These are phyloP conservation scores for Paracamarosporium sp. DNA, from an alignment of 2,329 filamentous ascomycete species.

Conservation along the genomic window DNA sequence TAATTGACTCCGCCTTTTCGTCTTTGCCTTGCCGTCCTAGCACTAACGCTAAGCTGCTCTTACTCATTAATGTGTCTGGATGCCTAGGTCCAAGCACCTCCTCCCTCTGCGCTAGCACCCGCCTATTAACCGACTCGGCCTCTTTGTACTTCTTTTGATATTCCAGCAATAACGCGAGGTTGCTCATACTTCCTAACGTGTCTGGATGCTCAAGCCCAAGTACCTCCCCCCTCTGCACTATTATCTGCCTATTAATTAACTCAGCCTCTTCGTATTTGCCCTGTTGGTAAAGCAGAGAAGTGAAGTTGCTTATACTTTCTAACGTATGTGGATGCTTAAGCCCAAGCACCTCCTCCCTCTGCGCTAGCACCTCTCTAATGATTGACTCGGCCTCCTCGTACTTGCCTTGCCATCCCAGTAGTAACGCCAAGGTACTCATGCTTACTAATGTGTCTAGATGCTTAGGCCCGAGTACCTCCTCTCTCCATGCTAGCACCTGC, in stretches of 20 bases:
- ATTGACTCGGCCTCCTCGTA: too few relatives aligned
- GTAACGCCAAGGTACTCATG: constrained; percentile 11
- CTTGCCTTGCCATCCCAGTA: too few relatives aligned
- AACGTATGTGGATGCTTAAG: too few relatives aligned
- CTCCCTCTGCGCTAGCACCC: neutral
- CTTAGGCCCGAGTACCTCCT: neutral
- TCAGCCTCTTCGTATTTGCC: neutral
- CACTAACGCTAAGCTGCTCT: constrained; percentile 7
- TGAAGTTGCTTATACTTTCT: too few relatives aligned
- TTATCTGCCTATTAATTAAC: neutral
- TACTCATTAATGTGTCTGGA: constrained; percentile 4
- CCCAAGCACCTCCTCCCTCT: too few relatives aligned
- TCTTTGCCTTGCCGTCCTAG: too few relatives aligned
- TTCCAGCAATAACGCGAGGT: neutral
- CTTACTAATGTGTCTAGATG: constrained; percentile 1
- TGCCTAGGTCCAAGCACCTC: neutral
- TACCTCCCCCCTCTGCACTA: too few relatives aligned
- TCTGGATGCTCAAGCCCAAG: neutral
- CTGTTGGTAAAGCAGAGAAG: neutral
- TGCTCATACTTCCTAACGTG: neutral
- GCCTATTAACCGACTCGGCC: neutral
- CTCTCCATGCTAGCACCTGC: neutral
- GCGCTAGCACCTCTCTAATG: too few relatives aligned
- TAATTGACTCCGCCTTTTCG: too few relatives aligned
- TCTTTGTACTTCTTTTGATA: neutral